Base-by-base conservation (phyloP, 371 early-diverging fungal genomes). In the Neoconidiobolus thromboides region DNA sequence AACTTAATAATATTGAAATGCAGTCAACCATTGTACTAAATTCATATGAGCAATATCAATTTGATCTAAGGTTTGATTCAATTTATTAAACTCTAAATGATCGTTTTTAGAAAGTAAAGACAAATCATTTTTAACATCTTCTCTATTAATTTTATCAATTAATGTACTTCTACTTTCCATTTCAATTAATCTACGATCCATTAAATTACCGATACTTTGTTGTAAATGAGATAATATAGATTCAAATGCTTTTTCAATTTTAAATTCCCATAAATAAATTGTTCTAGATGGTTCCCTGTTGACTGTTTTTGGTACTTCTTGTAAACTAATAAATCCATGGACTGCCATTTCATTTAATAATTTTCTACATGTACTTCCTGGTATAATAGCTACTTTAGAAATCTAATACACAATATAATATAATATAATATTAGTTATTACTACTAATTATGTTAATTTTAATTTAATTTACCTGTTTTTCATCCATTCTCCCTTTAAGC, bases 251-350 rank as follows among this genome's bases (percentile, higher is more conserved):
- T 77, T 73, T 5, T 79, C 73, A 9, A 84, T 61, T 41, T 82
- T 75, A 0, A 88, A 82, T 62, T 78, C 82, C 82, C 85, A 91
- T 38, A 95, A 74, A 62, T 85, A 89, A 64, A 82, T 80, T 26
- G 89, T 90, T 63, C 88, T 76, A 26, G 83, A 76, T 1, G 93
- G 89, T 2, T 89, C 81, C 65, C 91, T 86, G 64, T 93, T 92
- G 0, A 81, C 74, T 0, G 88, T 78, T 65, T 82, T 82, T 39
- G 93, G 92, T 40, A 94, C 85, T 69, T 92, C 95, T 71, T 84
- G 89, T 57, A 89, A 74, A 59, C 84, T 82, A n/a, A 84, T 73
- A 64, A 89, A 77, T 0, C 87, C 86, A 49, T 73, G 72, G 6
- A 77, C 71, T 37, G 79, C 69, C 55, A 93, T 65, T 39, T 76